These are phyloP conservation scores for Exobasidium cylindrosporum DNA, from an alignment of 1,284 basidiomycete genomes.

Conservation along the genomic window DNA sequence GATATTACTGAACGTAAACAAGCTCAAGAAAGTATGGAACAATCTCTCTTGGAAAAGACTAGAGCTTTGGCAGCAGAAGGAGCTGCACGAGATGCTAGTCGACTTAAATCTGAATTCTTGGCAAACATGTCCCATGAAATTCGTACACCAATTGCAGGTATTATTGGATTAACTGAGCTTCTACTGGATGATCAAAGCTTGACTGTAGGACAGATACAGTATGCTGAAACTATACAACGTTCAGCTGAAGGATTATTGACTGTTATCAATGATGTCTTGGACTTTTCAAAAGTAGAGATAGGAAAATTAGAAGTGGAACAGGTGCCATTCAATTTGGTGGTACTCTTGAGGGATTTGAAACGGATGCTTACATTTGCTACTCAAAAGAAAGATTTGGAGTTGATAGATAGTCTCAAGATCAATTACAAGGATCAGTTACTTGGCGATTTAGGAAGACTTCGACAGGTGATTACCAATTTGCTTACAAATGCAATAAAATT, in stretches of 20 bases:
- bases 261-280: constrained; percentile 58
- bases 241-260: constrained; percentile 58
- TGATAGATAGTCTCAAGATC: constrained; percentile 42
- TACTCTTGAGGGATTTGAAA: constrained; percentile 51
- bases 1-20: constrained; percentile 53
- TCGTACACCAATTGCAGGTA: constrained; percentile 56
- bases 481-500: constrained; percentile 57
- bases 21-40: constrained; percentile 45
- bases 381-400: constrained; percentile 51
- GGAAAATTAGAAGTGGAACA: constrained; percentile 51
- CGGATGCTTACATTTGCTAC: constrained; percentile 52
- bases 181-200: constrained; percentile 47
- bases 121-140: constrained; percentile 58
- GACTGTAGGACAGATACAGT: constrained; percentile 56
- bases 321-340: constrained; percentile 56
- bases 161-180: constrained; percentile 55
- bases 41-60: constrained; percentile 49
- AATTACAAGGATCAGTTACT: constrained; percentile 38
- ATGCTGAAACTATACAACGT: constrained; percentile 56
- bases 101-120: constrained; percentile 58
- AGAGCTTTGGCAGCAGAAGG: constrained; percentile 52
- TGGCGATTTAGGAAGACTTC: constrained; percentile 41
- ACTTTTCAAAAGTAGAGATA: neutral
- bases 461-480: constrained; percentile 55
- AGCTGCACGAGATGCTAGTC: constrained; percentile 59